A percentile compares a stretch with the other conserved stretches of the same genome.
Conservation (phyloP, 1,284 basidiomycete genomes). For the Coriolopsis trogii region DNA sequence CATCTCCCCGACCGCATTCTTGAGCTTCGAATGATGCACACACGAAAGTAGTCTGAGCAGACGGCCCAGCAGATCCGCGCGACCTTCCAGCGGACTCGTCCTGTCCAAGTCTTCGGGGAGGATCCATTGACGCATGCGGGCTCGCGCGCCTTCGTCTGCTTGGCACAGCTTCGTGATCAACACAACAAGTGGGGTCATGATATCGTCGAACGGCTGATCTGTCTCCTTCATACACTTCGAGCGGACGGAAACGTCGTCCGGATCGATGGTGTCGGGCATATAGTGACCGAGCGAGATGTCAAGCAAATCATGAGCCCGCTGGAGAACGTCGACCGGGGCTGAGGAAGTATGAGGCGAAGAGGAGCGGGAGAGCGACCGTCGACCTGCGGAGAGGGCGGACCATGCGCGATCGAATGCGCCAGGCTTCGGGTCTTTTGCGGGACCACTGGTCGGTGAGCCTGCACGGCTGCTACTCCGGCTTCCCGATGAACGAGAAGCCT, state of each 20-base stretch:
- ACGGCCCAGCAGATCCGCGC: conserved; percentile 75
- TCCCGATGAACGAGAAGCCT: conserved; percentile 24
- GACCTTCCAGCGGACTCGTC: conserved; percentile 68
- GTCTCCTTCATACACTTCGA: conserved; percentile 50
- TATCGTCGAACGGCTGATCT: conserved; percentile 70
- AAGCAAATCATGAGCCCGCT: conserved; percentile 66
- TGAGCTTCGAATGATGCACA: conserved; percentile 71
- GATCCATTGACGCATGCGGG: conserved; percentile 63
- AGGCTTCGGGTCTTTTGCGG: conserved; percentile 41
- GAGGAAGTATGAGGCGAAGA: conserved; percentile 30
- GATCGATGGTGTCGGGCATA: conserved; percentile 64
- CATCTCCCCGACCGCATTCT: conserved; percentile 83
- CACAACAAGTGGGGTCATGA: conserved; percentile 73
- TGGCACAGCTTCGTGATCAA: conserved; percentile 72
- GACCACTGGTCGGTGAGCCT: conserved; percentile 40
- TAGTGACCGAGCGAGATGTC: conserved; percentile 65
- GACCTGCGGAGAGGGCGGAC: conserved; percentile 56
- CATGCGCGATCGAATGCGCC: conserved; percentile 67
- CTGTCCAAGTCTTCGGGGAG: conserved; percentile 82
- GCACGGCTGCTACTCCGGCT: conserved; percentile 34
- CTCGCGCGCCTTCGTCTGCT: conserved; percentile 59
- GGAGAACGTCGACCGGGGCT: conserved; percentile 51
- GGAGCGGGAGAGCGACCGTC: conserved; percentile 49
- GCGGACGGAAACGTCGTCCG: conserved; percentile 64
- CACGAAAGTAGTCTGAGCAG: conserved; percentile 78